Conservation (phyloP, 768 basidiomycete genomes). For the Trametes gibbosa region DNA sequence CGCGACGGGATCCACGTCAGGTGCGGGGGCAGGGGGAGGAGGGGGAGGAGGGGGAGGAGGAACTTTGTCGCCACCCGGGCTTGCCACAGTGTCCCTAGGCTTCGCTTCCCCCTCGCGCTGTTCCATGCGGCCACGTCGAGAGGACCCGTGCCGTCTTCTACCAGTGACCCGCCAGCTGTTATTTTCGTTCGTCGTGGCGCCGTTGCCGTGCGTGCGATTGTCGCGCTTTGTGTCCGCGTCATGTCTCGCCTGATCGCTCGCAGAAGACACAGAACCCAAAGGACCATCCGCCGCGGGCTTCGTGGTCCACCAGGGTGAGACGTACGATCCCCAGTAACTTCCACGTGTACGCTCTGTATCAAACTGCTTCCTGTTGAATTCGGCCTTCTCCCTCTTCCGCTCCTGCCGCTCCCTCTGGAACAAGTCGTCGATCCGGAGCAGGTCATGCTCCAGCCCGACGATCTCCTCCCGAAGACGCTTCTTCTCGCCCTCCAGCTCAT, state of each 20-base stretch:
- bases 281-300: too few species aligned
- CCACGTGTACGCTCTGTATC: neutral
- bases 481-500: constrained; percentile 22
- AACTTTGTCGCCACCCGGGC: neutral
- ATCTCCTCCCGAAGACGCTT: constrained; percentile 9
- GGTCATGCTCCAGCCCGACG: constrained; percentile 27
- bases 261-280: too few species aligned
- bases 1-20: constrained; percentile 19
- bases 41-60: neutral
- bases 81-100: neutral
- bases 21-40: neutral
- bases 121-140: neutral
- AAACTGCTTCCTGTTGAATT: neutral
- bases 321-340: too few species aligned
- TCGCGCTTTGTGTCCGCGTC: too few species aligned
- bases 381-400: neutral
- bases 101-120: neutral
- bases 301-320: too few species aligned
- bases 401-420: neutral
- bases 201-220: too few species aligned
- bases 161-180: too few species aligned
- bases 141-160: too few species aligned
- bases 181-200: too few species aligned
- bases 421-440: constrained; percentile 16
- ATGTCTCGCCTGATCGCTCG: too few species aligned